These are phyloP conservation scores for Monilinia fructicola DNA, from an alignment of 2,329 filamentous ascomycete species.

Conservation along the genomic window DNA sequence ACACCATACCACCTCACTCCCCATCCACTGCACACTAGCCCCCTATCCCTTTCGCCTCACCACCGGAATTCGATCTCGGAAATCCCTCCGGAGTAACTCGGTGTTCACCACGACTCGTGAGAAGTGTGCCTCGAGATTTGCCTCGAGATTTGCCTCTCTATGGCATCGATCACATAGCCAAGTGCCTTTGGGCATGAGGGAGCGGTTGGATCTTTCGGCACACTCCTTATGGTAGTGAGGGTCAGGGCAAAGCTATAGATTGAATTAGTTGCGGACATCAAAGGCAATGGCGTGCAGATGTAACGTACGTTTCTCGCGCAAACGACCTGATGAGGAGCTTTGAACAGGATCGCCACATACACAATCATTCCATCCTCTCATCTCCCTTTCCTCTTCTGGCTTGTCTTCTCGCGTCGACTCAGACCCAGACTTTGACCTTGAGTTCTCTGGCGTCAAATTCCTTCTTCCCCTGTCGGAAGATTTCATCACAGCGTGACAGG, in stretches of 20 bases:
- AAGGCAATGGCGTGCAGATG: background rate
- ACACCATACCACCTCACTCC: no score
- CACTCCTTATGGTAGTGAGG: constrained; percentile 6
- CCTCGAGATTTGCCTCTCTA: background rate
- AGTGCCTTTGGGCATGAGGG: background rate
- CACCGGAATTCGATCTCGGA: background rate
- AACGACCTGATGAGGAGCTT: constrained; percentile 27
- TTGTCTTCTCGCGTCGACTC: constrained; percentile 13
- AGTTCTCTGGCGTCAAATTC: constrained; percentile 1
- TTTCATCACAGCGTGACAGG: constrained; percentile 25
- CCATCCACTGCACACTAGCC: background rate
- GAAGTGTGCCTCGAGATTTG: background rate
- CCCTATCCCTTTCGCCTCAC: background rate
- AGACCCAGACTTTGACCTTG: background rate
- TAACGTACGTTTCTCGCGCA: constrained; percentile 24
- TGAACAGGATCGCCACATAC: constrained; percentile 30
- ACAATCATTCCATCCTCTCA: constrained; percentile 25
- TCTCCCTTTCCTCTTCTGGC: background rate
- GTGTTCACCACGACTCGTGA: no score
- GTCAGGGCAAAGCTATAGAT: constrained; percentile 8
- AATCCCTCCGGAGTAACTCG: background rate
- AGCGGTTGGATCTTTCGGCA: background rate
- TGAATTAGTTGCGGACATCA: background rate
- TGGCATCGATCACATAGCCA: constrained; percentile 12
- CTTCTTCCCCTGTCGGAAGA: constrained; percentile 12